Percentiles rank a stretch among this genome's conserved stretches.
Conservation (phyloP, 164 flowering plant genomes). For the Platanus orientalis region DNA sequence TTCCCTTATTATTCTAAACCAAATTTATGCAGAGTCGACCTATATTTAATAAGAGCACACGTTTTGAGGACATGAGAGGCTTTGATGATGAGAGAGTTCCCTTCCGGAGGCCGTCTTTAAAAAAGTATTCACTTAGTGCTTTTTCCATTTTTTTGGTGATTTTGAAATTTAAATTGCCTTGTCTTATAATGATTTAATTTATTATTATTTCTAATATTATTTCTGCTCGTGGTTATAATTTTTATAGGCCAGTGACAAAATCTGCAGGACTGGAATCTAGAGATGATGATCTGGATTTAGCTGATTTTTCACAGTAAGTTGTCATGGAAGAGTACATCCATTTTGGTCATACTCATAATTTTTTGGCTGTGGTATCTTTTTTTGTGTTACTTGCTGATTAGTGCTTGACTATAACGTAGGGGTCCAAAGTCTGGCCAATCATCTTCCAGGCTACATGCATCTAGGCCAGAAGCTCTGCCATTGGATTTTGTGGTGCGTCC, state of each 20-base stretch:
- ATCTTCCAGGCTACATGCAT: slow-evolving; percentile 57
- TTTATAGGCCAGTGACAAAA: slow-evolving; percentile 48
- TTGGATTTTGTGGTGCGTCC: slow-evolving; percentile 93
- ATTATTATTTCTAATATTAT: background rate
- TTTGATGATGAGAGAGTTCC: slow-evolving; percentile 70
- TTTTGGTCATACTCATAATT: background rate
- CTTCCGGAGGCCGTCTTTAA: slow-evolving; percentile 53
- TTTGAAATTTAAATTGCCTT: background rate
- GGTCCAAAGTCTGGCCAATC: slow-evolving; percentile 64
- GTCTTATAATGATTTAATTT: background rate
- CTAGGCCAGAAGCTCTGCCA: slow-evolving; percentile 91
- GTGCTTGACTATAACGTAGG: slow-evolving; percentile 33
- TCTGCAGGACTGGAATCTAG: slow-evolving; percentile 60
- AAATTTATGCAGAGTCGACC: slow-evolving; percentile 80
- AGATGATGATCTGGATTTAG: slow-evolving; percentile 87
- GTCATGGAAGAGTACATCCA: background rate
- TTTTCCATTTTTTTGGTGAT: background rate
- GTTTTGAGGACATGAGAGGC: slow-evolving; percentile 90
- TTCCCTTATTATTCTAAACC: background rate
- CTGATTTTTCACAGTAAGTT: slow-evolving; percentile 61
- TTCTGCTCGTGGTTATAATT: background rate
- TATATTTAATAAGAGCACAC: slow-evolving; percentile 92
- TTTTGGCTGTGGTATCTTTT: background rate
- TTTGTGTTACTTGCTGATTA: background rate
- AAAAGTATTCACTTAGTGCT: slow-evolving; percentile 42